Percentiles rank a stretch among this genome's conserved stretches.
phyloP scores from a whole-genome alignment of 106 monocot genomes.

The Vanilla planifolia region DNA sequence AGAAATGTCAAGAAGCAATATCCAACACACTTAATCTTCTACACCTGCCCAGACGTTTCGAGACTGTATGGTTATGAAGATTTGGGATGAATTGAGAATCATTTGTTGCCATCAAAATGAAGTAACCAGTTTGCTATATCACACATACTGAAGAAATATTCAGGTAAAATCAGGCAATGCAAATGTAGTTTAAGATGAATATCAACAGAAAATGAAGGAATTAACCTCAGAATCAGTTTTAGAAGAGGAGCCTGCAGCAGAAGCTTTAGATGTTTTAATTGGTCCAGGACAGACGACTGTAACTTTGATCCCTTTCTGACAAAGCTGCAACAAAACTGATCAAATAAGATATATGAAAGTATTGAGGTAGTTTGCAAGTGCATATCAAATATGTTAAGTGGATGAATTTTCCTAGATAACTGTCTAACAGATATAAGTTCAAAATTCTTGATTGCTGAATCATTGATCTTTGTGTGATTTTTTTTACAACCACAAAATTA shows the following conservation, averaged over 20 bases:
- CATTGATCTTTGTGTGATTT: too few species aligned
- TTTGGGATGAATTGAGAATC: not conserved
- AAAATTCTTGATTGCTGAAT: too few species aligned
- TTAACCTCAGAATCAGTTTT: conserved; percentile 45
- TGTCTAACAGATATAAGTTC: too few species aligned
- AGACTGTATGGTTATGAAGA: not conserved
- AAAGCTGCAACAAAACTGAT: conserved; percentile 54
- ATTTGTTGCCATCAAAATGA: not conserved
- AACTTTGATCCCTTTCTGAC: conserved; percentile 71
- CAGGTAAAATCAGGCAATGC: not conserved
- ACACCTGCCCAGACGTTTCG: too few species aligned
- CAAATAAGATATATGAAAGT: too few species aligned
- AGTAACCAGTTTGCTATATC: not conserved
- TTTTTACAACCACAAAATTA: too few species aligned
- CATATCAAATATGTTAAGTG: too few species aligned
- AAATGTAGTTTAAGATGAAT: not conserved
- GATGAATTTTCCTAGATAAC: too few species aligned
- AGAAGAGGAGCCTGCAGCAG: conserved; percentile 34
- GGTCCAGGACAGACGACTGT: conserved; percentile 94
- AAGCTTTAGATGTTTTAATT: conserved; percentile 46
- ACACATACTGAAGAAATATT: not conserved
- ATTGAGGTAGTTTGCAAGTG: too few species aligned
- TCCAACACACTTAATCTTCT: too few species aligned
- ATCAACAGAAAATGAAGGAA: not conserved
- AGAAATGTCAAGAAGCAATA: not conserved